Evolutionary conservation across 805 yeast genomes (phyloP), one percentile per base, ranked within the genome.

Genomic region (Kurtzmaniella cleridarum): DNA sequence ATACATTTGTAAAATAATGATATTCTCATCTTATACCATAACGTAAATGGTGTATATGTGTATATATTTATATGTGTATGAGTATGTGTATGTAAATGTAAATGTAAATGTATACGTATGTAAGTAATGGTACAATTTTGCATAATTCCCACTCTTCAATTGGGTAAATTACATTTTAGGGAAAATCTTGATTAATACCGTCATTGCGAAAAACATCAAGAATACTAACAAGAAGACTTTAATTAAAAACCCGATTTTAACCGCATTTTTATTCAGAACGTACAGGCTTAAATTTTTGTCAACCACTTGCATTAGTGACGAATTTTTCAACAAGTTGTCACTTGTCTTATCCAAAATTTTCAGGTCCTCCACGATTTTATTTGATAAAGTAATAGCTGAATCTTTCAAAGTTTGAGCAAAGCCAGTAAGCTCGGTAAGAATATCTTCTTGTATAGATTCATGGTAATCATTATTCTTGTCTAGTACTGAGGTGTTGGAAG

Each of bases 341-440:
- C 58, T 53, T 1, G 73, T 59, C 32, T 57, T 55, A 12, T 57
- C 47, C 20, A 69, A 49, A n/a, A 63, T 47, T 18, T 44, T 51
- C 16, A 60, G 48, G 44, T 68, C 73, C 27, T 60, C 70, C 15
- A 49, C 48, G 46, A 64, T 52, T 43, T 51, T 69, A 41, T 50
- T 54, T 45, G 65, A 75, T 14, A 66, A 64, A 5, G 51, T 48
- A 24, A 64, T 45, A 1, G 82, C 81, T 14, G 77, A 72, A 18
- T 57, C 53, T 44, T 72, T 75, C 45, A 78, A 65, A 6, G 63
- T 56, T 6, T 65, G 49, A 0, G 79, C 78, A 57, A 78, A 65
- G 14, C 62, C 69, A 3, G 71, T 52, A 35, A 78, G 59, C 30
- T 78, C 81, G 23, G 54, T 55, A 26, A 78, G 51, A 12, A 78